Base-by-base conservation (phyloP, 2,329 filamentous ascomycete species). In the Botrytis medusae region DNA sequence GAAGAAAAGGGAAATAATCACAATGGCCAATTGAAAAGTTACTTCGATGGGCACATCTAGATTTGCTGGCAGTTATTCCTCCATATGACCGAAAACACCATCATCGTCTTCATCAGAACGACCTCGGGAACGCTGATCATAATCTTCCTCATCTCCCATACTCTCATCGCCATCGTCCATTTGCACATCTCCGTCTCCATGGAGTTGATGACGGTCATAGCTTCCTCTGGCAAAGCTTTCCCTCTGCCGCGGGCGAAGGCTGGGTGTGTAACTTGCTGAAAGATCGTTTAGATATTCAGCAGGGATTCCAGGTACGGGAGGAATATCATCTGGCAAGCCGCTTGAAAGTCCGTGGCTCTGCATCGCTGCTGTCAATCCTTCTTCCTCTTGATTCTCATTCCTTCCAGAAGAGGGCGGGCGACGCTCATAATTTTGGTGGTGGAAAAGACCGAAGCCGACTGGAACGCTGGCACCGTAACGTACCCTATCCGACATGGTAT, bases 11-110 rank as follows among this genome's bases (percentile, higher is more conserved):
- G 71, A 54, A 69, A 64, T 42, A n/a, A 61, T 72, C 67, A 71
- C 60, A 74, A 59, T 71, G 62, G 46, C 57, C 42, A 63, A 72
- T 46, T 42, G 61, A 51, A 32, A 25, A 40, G n/a, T 22, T 48
- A 25, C 48, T 60, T 68, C 71, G 60, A 68, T 48, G 16, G 71
- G 42, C 29, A 48, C 57, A 70, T 54, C n/a, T 65, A 61, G 42
- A 67, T 42, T 61, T 37, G 59, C 18, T 42, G 44, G 51, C 60
- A 32, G 65, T 82, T 86, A 96, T 83, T 97, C 94, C 84, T 99
- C 96, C 95, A 98, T 98, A 78, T 90, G 90, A 73, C 95, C 95
- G 85, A 99, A 99, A 79, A 98, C 92, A 80, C 95, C 95, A 77
- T 98, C 95, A 77, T 98, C 95, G 76, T 97, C 94, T 78, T 97